These are phyloP conservation scores for Chytridium lagenaria DNA, from an alignment of 371 early-diverging fungal genomes.

Conservation along the genomic window DNA sequence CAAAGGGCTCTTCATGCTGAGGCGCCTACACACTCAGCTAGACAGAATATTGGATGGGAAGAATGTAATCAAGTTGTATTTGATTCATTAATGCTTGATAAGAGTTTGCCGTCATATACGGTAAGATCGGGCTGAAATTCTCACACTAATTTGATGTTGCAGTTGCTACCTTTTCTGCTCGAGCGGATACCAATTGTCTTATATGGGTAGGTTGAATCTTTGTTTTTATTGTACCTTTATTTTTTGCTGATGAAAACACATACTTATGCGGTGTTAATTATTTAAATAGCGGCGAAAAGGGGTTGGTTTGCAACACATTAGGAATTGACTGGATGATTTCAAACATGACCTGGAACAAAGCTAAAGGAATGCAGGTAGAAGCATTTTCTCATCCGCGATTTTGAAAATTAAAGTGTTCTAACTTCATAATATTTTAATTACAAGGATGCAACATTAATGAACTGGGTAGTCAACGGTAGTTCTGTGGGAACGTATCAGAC, in stretches of 20 bases:
- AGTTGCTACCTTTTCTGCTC: constrained; percentile 64
- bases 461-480: constrained; percentile 55
- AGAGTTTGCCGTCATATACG: constrained; percentile 55
- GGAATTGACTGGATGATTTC: constrained; percentile 75
- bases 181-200: constrained; percentile 62
- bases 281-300: constrained; percentile 74
- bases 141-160: constrained; percentile 8
- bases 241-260: background rate
- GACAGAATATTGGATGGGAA: constrained; percentile 52
- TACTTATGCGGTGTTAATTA: constrained; percentile 38
- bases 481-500: constrained; percentile 59
- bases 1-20: constrained; percentile 24
- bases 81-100: constrained; percentile 53
- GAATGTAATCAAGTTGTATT: constrained; percentile 68
- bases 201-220: constrained; percentile 1
- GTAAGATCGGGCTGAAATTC: constrained; percentile 36
- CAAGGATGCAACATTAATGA: constrained; percentile 4
- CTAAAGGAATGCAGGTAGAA: constrained; percentile 58
- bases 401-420: background rate
- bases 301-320: constrained; percentile 79
- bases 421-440: background rate
- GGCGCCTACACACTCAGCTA: background rate
- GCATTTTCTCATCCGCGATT: background rate
- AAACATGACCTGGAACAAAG: constrained; percentile 77
- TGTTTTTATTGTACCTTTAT: background rate